These are phyloP conservation scores for Colletotrichum chrysophilum DNA, from an alignment of 2,329 filamentous ascomycete genomes.

Conservation along the genomic window DNA sequence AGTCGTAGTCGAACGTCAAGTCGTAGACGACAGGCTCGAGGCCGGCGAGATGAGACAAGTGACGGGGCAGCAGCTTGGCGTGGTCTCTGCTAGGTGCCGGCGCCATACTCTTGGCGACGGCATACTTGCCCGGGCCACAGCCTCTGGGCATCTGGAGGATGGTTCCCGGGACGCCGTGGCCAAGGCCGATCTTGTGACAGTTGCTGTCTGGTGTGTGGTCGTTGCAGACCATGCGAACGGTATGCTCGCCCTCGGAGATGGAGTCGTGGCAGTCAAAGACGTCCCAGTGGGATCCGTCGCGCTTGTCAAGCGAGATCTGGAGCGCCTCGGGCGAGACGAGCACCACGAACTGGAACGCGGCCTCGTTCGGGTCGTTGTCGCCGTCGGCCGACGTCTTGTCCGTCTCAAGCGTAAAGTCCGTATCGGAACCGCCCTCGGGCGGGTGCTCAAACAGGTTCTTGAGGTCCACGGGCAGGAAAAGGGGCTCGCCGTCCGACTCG, in stretches of 20 bases:
- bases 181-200: neutral
- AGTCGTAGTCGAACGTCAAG: constrained; percentile 39
- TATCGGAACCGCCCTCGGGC: constrained; percentile 32
- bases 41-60: neutral
- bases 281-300: constrained; percentile 51
- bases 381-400: constrained; percentile 30
- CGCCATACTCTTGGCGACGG: neutral
- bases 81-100: neutral
- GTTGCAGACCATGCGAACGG: constrained; percentile 1
- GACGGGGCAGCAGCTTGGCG: neutral
- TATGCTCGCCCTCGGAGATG: neutral
- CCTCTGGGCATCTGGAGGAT: constrained; percentile 4
- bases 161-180: constrained; percentile 3
- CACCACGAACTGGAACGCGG: constrained; percentile 36
- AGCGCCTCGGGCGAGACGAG: constrained; percentile 36
- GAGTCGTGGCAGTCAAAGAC: constrained; percentile 40
- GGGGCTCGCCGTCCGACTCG: constrained; percentile 29
- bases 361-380: constrained; percentile 31
- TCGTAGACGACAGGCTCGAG: constrained; percentile 2
- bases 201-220: neutral
- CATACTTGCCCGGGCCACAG: constrained; percentile 3
- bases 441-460: constrained; percentile 39
- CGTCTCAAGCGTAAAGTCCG: constrained; percentile 31
- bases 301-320: constrained; percentile 39
- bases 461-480: constrained; percentile 40